These are phyloP conservation scores for Naematelia encephala DNA, from an alignment of 768 basidiomycete genomes.

Conservation along the genomic window DNA sequence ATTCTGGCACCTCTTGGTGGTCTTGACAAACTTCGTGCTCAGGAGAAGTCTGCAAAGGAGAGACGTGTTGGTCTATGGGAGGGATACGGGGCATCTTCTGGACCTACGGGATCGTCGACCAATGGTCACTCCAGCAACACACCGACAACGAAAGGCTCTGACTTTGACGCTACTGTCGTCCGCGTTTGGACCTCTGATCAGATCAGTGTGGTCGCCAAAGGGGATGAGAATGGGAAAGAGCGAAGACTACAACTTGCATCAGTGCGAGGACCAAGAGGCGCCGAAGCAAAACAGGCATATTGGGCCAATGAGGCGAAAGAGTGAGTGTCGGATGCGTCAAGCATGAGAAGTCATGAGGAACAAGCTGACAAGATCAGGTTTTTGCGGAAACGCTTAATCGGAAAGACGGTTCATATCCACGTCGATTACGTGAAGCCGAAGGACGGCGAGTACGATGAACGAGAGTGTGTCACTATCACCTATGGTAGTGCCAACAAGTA, in stretches of 20 bases:
- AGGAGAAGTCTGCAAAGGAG: slow-evolving; percentile 65
- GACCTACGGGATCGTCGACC: slow-evolving; percentile 12
- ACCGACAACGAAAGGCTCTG: slow-evolving; percentile 38
- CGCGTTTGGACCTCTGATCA: slow-evolving; percentile 93
- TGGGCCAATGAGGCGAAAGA: slow-evolving; percentile 91
- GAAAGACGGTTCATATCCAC: slow-evolving; percentile 54
- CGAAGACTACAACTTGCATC: slow-evolving; percentile 83
- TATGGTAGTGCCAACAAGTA: slow-evolving; percentile 77
- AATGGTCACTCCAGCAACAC: slow-evolving; percentile 21
- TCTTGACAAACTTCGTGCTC: slow-evolving; percentile 81
- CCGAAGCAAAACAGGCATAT: slow-evolving; percentile 78
- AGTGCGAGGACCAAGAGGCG: slow-evolving; percentile 75
- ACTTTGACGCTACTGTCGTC: slow-evolving; percentile 76
- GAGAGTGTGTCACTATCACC: slow-evolving; percentile 84
- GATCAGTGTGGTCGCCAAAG: slow-evolving; percentile 70
- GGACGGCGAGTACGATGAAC: slow-evolving; percentile 90
- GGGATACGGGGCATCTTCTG: slow-evolving; percentile 34
- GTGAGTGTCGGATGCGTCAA: slow-evolving; percentile 13
- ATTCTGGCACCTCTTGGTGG: slow-evolving; percentile 79
- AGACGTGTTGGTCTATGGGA: slow-evolving; percentile 54
- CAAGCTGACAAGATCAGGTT: slow-evolving; percentile 55
- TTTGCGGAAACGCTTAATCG: slow-evolving; percentile 84
- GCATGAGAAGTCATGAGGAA: not conserved
- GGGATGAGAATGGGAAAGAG: slow-evolving; percentile 64
- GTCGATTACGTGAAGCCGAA: slow-evolving; percentile 87